phyloP scores from a whole-genome alignment of 768 basidiomycete species.

The Russula sp. region DNA sequence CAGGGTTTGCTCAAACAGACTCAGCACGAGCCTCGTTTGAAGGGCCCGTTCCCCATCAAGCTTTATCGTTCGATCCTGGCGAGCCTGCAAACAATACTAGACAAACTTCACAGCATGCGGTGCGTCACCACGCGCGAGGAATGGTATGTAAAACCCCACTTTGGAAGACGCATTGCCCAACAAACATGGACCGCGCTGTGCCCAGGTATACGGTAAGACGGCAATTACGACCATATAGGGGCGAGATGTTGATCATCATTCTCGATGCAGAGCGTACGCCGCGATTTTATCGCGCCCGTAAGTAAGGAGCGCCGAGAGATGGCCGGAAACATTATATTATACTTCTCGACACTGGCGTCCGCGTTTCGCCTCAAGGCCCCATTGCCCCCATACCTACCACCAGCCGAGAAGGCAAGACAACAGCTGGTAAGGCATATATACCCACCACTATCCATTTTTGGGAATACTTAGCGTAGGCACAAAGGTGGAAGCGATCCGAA shows the following conservation, averaged over 20 bases:
- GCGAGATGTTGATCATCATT: neutral
- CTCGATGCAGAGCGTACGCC: conserved; percentile 57
- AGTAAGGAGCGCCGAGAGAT: conserved; percentile 87
- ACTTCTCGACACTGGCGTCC: conserved; percentile 72
- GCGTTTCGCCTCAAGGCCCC: conserved; percentile 85
- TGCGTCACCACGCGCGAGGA: conserved; percentile 95
- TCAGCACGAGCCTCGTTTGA: conserved; percentile 88
- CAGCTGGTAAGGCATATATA: conserved; percentile 49
- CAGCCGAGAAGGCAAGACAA: conserved; percentile 79
- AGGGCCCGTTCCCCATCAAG: conserved; percentile 88
- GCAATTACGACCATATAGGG: neutral
- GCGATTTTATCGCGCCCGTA: conserved; percentile 88
- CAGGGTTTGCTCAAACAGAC: conserved; percentile 84
- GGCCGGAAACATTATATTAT: conserved; percentile 92
- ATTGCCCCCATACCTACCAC: conserved; percentile 93
- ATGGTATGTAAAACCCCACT: conserved; percentile 48
- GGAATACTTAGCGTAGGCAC: neutral
- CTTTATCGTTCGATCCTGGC: conserved; percentile 81
- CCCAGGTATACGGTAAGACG: conserved; percentile 60
- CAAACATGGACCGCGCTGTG: neutral
- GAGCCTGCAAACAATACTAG: conserved; percentile 78
- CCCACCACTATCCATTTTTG: neutral
- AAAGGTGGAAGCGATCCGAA: conserved; percentile 76
- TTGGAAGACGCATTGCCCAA: neutral
- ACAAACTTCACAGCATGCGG: conserved; percentile 90